Percentiles rank a stretch among this genome's conserved stretches.
These are phyloP conservation scores for Rosellinia necatrix DNA, from an alignment of 2,329 filamentous ascomycete species.

Conservation along the genomic window DNA sequence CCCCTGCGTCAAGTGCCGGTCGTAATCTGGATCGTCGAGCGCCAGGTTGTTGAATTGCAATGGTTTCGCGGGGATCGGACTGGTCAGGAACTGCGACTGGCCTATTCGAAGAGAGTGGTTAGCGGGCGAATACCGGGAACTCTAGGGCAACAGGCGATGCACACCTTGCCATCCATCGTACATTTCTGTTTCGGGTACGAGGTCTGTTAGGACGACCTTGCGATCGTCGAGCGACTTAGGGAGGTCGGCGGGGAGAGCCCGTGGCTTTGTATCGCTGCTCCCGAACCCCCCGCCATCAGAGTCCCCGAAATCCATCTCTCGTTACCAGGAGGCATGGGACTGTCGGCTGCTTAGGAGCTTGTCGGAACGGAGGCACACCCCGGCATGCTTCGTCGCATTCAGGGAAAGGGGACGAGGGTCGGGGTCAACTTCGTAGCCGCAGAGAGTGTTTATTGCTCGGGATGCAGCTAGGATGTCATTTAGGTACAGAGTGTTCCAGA, in stretches of 20 bases:
- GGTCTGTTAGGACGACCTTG: slow-evolving; percentile 66
- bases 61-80: slow-evolving; percentile 81
- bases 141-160: slow-evolving; percentile 37
- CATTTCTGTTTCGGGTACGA: slow-evolving; percentile 86
- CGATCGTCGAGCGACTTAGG: slow-evolving; percentile 92
- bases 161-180: slow-evolving; percentile 98
- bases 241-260: slow-evolving; percentile 76
- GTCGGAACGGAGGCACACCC: slow-evolving; percentile 22
- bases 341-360: slow-evolving; percentile 30
- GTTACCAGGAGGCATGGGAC: slow-evolving; percentile 40
- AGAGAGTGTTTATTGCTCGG: not conserved
- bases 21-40: slow-evolving; percentile 76
- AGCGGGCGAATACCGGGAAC: slow-evolving; percentile 19
- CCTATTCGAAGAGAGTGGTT: slow-evolving; percentile 57
- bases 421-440: not conserved
- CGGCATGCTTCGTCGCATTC: slow-evolving; percentile 32
- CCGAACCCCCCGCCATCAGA: slow-evolving; percentile 50
- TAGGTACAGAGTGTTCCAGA: not conserved
- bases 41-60: slow-evolving; percentile 81
- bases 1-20: slow-evolving; percentile 65
- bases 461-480: not conserved
- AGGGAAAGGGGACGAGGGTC: not conserved
- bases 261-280: slow-evolving; percentile 50
- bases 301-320: slow-evolving; percentile 65
- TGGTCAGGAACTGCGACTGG: slow-evolving; percentile 92